Conservation (phyloP, 169 alveolate species). For the Plasmodium chabaudi region DNA sequence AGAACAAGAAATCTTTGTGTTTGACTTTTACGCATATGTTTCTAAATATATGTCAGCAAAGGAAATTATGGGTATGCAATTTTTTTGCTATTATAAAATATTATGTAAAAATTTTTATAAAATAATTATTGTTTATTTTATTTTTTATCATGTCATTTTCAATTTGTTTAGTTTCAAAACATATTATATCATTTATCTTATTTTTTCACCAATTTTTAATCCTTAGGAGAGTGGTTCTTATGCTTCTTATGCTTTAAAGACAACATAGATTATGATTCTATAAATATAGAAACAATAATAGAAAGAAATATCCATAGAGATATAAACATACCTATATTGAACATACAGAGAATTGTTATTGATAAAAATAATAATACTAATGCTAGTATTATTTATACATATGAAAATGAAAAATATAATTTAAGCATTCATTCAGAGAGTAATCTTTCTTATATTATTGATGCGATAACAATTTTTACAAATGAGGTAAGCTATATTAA, state of each 20-base stretch:
- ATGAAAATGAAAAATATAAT: conserved; percentile 55
- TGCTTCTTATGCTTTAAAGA: conserved; percentile 73
- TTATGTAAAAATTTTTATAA: background rate
- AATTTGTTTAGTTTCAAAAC: background rate
- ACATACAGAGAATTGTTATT: conserved; percentile 59
- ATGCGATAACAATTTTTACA: conserved; percentile 77
- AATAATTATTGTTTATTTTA: background rate
- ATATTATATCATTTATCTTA: background rate
- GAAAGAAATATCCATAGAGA: conserved; percentile 76
- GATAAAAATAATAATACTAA: conserved; percentile 66
- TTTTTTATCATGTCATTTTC: background rate
- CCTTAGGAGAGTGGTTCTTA: conserved; percentile 73
- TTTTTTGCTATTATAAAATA: background rate
- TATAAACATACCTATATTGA: conserved; percentile 65
- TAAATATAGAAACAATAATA: conserved; percentile 70
- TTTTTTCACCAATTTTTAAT: background rate
- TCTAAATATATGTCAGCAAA: conserved; percentile 72
- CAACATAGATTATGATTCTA: conserved; percentile 35
- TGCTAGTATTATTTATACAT: conserved; percentile 63
- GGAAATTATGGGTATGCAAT: conserved; percentile 63
- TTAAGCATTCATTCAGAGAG: conserved; percentile 63
- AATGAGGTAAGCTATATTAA: conserved; percentile 42
- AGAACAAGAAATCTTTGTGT: conserved; percentile 73
- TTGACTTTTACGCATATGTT: conserved; percentile 74
- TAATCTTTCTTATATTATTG: conserved; percentile 61